Conservation (phyloP, 257 asterid species). For the Solanum clarkiae region DNA sequence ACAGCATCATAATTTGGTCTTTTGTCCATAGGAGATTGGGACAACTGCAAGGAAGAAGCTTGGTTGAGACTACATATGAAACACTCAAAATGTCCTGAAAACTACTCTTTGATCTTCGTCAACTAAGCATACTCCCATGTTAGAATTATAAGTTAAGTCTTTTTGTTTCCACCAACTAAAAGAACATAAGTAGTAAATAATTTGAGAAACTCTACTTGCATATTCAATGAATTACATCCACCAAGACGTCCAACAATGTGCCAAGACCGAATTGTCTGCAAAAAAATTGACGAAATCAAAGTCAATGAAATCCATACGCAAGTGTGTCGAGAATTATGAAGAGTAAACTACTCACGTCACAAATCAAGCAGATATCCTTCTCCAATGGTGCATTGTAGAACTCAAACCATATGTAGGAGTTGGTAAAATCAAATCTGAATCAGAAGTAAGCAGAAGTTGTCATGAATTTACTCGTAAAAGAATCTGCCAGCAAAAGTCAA, state of each 20-base stretch:
- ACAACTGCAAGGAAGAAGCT: constrained; percentile 34
- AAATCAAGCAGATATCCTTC: constrained; percentile 65
- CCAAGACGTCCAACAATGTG: constrained; percentile 96
- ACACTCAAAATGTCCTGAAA: not conserved
- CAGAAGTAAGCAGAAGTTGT: not conserved
- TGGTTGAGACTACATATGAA: not conserved
- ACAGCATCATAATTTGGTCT: constrained; percentile 75
- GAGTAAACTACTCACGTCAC: constrained; percentile 46
- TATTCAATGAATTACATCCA: constrained; percentile 92
- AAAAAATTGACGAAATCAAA: constrained; percentile 1
- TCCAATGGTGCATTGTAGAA: constrained; percentile 73
- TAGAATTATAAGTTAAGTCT: not conserved
- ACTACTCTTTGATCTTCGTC: not conserved
- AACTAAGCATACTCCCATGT: not conserved
- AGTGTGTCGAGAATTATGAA: constrained; percentile 1
- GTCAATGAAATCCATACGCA: constrained; percentile 1
- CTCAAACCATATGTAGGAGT: constrained; percentile 87
- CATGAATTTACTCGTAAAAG: not conserved
- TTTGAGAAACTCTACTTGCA: constrained; percentile 55
- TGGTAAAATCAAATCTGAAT: constrained; percentile 68
- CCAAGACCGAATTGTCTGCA: constrained; percentile 86
- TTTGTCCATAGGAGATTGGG: constrained; percentile 65
- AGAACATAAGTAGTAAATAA: not conserved
- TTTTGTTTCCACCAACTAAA: not conserved
- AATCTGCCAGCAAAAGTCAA: not conserved